Percentiles rank a stretch among this genome's conserved stretches.
phyloP scores from a whole-genome alignment of 2,329 filamentous ascomycete genomes.

The Hyphodiscus sp. region DNA sequence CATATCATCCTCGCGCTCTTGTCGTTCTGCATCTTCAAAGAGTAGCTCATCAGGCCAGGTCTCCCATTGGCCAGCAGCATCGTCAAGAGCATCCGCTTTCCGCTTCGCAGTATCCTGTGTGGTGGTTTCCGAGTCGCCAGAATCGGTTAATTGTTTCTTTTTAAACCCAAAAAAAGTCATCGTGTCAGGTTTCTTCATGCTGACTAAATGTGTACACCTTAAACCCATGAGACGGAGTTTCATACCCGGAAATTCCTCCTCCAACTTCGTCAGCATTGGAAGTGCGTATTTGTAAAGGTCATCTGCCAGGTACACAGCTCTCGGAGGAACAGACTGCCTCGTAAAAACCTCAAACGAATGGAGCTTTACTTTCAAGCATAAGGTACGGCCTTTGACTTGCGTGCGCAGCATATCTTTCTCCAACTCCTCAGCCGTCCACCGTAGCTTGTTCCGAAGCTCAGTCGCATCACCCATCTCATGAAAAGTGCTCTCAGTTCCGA shows the following conservation, averaged over 20 bases:
- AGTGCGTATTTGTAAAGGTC: slow-evolving; percentile 78
- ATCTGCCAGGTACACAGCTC: slow-evolving; percentile 64
- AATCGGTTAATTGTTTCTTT: slow-evolving; percentile 23
- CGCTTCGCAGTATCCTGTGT: slow-evolving; percentile 29
- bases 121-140: slow-evolving; percentile 7
- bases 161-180: slow-evolving; percentile 72
- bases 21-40: slow-evolving; percentile 53
- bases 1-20: slow-evolving; percentile 54
- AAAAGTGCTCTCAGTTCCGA: slow-evolving; percentile 92
- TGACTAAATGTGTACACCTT: slow-evolving; percentile 79
- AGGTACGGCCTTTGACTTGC: slow-evolving; percentile 80
- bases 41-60: slow-evolving; percentile 58
- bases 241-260: slow-evolving; percentile 75
- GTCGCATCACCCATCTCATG: slow-evolving; percentile 64
- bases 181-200: slow-evolving; percentile 72
- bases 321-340: slow-evolving; percentile 68
- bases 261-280: slow-evolving; percentile 76
- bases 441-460: slow-evolving; percentile 69
- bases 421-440: slow-evolving; percentile 75
- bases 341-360: slow-evolving; percentile 92
- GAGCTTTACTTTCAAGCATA: slow-evolving; percentile 88
- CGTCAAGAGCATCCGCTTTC: slow-evolving; percentile 33
- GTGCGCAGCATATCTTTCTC: slow-evolving; percentile 77
- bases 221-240: slow-evolving; percentile 82
- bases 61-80: slow-evolving; percentile 53